These are phyloP conservation scores for Kockiozyma suomiensis DNA, from an alignment of 805 yeast genomes.

Conservation along the genomic window DNA sequence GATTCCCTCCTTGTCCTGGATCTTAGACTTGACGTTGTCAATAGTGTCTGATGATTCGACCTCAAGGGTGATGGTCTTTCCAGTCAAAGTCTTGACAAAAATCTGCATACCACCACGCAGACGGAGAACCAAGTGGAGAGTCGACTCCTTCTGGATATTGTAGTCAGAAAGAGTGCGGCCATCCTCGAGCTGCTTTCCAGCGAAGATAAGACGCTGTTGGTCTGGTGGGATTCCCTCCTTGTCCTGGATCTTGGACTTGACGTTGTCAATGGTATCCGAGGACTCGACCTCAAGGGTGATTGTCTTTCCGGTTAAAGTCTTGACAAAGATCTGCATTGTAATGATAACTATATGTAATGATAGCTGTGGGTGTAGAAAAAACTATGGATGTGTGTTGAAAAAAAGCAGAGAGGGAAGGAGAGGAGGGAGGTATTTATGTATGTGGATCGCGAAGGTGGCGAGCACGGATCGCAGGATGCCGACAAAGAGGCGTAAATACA, in stretches of 20 bases:
- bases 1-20: slow-evolving; percentile 94
- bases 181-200: slow-evolving; percentile 53
- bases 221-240: slow-evolving; percentile 98
- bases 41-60: slow-evolving; percentile 94
- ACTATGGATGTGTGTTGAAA: background rate
- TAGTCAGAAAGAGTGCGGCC: slow-evolving; percentile 96
- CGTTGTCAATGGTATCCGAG: slow-evolving; percentile 96
- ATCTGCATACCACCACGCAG: slow-evolving; percentile 99
- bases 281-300: slow-evolving; percentile 72
- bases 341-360: no score
- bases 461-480: slow-evolving; percentile 4
- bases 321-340: slow-evolving; percentile 92
- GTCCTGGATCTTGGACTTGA: slow-evolving; percentile 95
- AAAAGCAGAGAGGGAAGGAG: background rate
- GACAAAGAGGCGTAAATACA: slow-evolving; percentile 2
- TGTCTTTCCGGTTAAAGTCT: slow-evolving; percentile 88
- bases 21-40: slow-evolving; percentile 92
- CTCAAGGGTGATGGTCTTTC: slow-evolving; percentile 85
- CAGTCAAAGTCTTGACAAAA: slow-evolving; percentile 86
- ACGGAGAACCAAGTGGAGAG: slow-evolving; percentile 93
- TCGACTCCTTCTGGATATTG: slow-evolving; percentile 98
- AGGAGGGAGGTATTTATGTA: slow-evolving; percentile 4
- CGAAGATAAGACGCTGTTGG: slow-evolving; percentile 95
- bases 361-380: background rate
- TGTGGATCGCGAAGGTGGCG: background rate